Evolutionary conservation across 2,329 filamentous ascomycete species (phyloP), one percentile per base, ranked within the genome.

Genomic region (Geosmithia putterillii): DNA sequence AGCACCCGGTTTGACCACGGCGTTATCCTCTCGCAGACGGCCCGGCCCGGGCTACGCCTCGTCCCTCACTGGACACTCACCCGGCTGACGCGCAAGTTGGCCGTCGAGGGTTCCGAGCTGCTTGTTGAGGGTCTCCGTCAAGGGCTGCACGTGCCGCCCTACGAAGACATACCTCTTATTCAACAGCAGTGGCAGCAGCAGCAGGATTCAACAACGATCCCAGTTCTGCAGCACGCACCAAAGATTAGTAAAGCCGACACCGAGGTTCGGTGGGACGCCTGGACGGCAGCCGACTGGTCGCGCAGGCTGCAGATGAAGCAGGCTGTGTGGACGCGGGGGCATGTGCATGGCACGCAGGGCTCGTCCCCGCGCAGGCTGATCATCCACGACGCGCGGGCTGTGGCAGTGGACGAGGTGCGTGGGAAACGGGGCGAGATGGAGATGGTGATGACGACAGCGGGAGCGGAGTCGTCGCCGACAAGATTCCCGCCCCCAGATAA

Each of bases 1-100:
- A 72, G 78, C 2, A 63, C 66, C 15, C 63, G 71, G 40, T 95
- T 96, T 57, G 92, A 98, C 59, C 76, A 79, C 46, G 92, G 92
- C 22, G 60, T 67, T 2, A 73, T 95, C 9, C 69, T 98, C 21
- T 71, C 75, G 15, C 88, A 94, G 61, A 81, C 78, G 0, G 70
- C 74, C 0, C 45, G 55, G 0, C 78, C 78, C 0, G 78, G 76
- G 2, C 66, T 86, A 25, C 63, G 63, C 19, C 63, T 75, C 22
- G 64, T 67, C 0, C 51, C 59, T 0, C 53, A 54, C 19, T 70
- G 65, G 46, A 75, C 71, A 0, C 65, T 66, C 2, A 46, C 55
- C n/a, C 52, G 58, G 17, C 54, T 70, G 2, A 57, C 51, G 1
- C 57, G 66, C 4, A 57, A 73, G 5, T 66, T 92, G 35, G 79